A percentile compares a stretch with the other conserved stretches of the same genome.
Evolutionary conservation across 257 asterid species (phyloP).

Genomic region (Fraxinus americana): DNA sequence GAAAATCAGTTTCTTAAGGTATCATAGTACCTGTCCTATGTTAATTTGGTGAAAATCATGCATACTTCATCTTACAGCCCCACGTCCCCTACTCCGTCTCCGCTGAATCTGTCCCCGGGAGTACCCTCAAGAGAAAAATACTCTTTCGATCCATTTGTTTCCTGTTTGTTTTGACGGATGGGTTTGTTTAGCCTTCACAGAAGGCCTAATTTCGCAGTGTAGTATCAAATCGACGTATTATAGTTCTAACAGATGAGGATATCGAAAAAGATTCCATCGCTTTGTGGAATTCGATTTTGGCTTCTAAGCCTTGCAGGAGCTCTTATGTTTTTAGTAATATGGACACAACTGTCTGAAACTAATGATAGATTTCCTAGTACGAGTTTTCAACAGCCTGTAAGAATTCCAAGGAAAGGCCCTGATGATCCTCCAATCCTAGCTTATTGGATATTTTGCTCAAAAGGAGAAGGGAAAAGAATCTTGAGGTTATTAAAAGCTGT

Average conservation of each 20-base stretch:
- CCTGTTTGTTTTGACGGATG: background rate
- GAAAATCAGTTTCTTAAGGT: background rate
- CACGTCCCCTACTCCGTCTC: background rate
- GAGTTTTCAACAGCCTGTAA: conserved; percentile 20
- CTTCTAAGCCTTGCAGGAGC: conserved; percentile 29
- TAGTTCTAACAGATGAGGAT: conserved; percentile 13
- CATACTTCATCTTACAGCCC: background rate
- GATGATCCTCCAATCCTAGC: conserved; percentile 50
- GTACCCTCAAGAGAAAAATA: background rate
- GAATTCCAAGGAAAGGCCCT: conserved; percentile 37
- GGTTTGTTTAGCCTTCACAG: background rate
- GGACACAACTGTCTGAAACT: conserved; percentile 12
- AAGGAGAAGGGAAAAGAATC: conserved; percentile 46
- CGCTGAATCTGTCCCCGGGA: background rate
- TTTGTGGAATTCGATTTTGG: conserved; percentile 30
- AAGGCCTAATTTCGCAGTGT: background rate
- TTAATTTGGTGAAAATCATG: background rate
- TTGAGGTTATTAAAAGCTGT: conserved; percentile 48
- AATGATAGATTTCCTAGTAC: background rate
- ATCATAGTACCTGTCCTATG: background rate
- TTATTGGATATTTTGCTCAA: conserved; percentile 54
- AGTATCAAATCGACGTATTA: background rate
- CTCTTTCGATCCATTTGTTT: background rate
- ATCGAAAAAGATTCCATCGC: background rate
- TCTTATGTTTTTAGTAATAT: conserved; percentile 28